Evolutionary conservation across 176 grass and related monocot genomes (phyloP), one percentile per base, ranked within the genome.

Genomic region (Chrysopogon serrulatus): DNA sequence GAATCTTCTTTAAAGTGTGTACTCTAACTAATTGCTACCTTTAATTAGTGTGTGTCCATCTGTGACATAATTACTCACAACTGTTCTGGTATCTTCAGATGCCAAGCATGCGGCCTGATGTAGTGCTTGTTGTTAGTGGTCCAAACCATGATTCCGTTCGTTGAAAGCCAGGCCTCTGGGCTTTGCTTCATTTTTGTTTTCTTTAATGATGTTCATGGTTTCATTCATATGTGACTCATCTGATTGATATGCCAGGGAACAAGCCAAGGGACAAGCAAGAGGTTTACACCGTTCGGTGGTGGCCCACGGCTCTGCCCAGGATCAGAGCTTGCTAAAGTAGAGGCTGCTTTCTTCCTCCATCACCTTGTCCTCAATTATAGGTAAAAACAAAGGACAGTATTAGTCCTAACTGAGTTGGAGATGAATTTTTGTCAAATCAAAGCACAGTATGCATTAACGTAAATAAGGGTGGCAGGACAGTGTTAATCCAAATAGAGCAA

Each of bases 301-400:
- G 94, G 94, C 32, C 87, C 89, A 48, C 78, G 94, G 69, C 91
- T 97, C 7, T 97, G 94, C 84, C 94, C 94, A 70, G 94, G 94
- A 85, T 97, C 94, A 43, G 94, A 97, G 67, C 94, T 97, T 60
- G 91, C 94, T 35, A 97, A 94, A 88, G 82, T 92, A 42, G 94
- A 97, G 85, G 83, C 87, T 90, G 94, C 94, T 87, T 94, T 97
- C 87, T 97, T 97, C 69, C 81, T 97, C 31, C 94, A 97, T 68
- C 89, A 94, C 79, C 89, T 97, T 86, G 91, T 93, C 30, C 91
- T 92, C 86, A 97, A 94, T 61, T 97, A 89, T 79, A 97, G 94
- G 94, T 97, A 91, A 79, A 85, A 82, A 42, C 8, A 56, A 48
- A 74, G 69, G 60, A 41, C 2, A 3, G 44, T 63, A 19, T 74